Base-by-base conservation (phyloP, 163 green algal species). In the Scenedesmus sp. region DNA sequence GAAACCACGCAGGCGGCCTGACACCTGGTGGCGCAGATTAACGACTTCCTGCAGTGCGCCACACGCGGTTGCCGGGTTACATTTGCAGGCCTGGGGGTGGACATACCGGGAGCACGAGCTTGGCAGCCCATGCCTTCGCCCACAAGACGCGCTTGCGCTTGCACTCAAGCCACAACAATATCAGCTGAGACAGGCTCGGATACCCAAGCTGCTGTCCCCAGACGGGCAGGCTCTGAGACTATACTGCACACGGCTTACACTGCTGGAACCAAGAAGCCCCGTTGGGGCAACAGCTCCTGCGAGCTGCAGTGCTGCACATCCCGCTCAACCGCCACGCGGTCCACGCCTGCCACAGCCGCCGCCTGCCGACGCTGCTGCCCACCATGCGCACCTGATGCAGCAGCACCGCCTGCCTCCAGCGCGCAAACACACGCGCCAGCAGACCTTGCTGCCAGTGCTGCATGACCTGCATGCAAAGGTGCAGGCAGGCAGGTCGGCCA, bases 321-420 rank as follows among this genome's bases (percentile, higher is more conserved):
- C n/a, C 40, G 24, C 86, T 85, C 79, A 91, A 79, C 78, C 79
- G 42, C 87, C 87, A 91, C 7, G 87, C 87, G 16, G 56, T 65
- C 87, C 76, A 91, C 4, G 78, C 78, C 15, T 40, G 12, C 33
- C 3, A 22, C n/a, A 87, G 76, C 51, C 87, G 87, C 40, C 51
- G 53, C 26, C n/a, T 40, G 15, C 26, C 22, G 0, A 30, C 6
- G 13, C 51, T 80, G 76, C 43, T 49, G 35, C 35, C 33, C 12
- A 81, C 53, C 26, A 86, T n/a, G 15, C 33, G 15, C 26, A 72
- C 9, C 81, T 82, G 88, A 35, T 35, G 35, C 26, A 61, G 24
- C 61, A 61, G 61, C 20, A 40, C 68, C 22, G 24, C 44, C 35
- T 85, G n/a, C 35, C 40, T 46, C 88, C 81, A 89, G 43, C 43